phyloP scores from a whole-genome alignment of 176 grass and related monocot species.

The Canna indica region DNA sequence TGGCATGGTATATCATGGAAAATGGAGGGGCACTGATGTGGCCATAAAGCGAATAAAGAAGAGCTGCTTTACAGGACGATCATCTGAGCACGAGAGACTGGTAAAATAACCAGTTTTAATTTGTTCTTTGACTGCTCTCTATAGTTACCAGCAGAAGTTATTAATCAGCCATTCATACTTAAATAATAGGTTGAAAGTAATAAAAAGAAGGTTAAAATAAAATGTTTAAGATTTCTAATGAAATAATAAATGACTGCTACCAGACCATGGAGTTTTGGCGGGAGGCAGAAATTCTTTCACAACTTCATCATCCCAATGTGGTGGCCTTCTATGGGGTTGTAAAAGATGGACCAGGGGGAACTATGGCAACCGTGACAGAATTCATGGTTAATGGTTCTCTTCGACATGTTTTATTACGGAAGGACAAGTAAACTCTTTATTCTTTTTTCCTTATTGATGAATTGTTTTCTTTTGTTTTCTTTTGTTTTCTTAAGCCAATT shows the following conservation, averaged over 20 bases:
- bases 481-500: not conserved
- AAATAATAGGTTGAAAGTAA: too few species aligned
- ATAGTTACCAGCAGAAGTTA: too few species aligned
- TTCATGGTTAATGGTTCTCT: slow-evolving; percentile 98
- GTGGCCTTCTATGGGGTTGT: slow-evolving; percentile 91
- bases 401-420: slow-evolving; percentile 80
- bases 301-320: slow-evolving; percentile 91
- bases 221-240: too few species aligned
- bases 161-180: too few species aligned
- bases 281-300: slow-evolving; percentile 90
- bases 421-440: slow-evolving; percentile 80
- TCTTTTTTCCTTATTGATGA: slow-evolving; percentile 3
- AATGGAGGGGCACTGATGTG: slow-evolving; percentile 99
- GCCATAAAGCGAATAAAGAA: slow-evolving; percentile 99
- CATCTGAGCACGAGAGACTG: slow-evolving; percentile 95
- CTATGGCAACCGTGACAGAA: slow-evolving; percentile 74
- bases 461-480: not conserved
- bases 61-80: slow-evolving; percentile 77
- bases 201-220: too few species aligned
- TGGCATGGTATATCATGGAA: slow-evolving; percentile 93
- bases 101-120: too few species aligned
- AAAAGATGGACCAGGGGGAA: slow-evolving; percentile 79
- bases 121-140: too few species aligned
- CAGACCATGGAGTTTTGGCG: slow-evolving; percentile 93
- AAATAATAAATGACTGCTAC: too few species aligned